Base-by-base conservation (phyloP, 768 basidiomycete genomes). In the Suillus luteus region DNA sequence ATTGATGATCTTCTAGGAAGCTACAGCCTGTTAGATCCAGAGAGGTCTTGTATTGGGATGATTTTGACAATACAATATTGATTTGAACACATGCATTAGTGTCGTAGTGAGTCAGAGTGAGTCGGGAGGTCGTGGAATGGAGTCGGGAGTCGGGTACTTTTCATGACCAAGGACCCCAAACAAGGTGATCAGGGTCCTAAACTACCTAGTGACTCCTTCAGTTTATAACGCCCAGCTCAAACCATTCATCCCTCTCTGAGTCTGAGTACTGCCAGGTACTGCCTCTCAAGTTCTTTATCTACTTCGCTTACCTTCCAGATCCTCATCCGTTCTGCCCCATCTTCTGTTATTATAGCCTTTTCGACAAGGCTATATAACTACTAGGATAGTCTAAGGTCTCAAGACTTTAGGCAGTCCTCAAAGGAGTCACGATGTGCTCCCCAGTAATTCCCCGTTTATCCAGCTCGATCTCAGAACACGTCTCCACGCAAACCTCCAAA, bases 381-480 rank as follows among this genome's bases (percentile, higher is more conserved):
- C 49, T 52, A 76, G 80, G 80, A 73, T 81, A 70, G 68, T 65
- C 83, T 80, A 81, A 76, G 78, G 81, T 72, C 75, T 54, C 70
- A 9, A 79, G 74, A 71, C 75, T 77, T 75, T 74, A 70, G 78
- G 55, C 66, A 67, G 35, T 43, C 60, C 62, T 64, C 62, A 52
- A 70, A 62, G 63, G 66, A 69, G 62, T 70, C 75, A 70, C 74
- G 71, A 87, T 87, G 86, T 80, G 65, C 49, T 24, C 60, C 38
- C 65, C 69, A 70, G 14, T 67, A 64, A 69, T 68, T 46, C 61
- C 73, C 70, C 71, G 72, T 70, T 69, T 68, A 49, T 67, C 65
- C 62, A 62, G 24, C 31, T 66, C 73, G 57, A 68, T 65, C 66
- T 68, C 66, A 66, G 65, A 67, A 64, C 41, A 65, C 66, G 43